Conservation (phyloP, 192 early-diverging fungal species). For the Podila epigama region DNA sequence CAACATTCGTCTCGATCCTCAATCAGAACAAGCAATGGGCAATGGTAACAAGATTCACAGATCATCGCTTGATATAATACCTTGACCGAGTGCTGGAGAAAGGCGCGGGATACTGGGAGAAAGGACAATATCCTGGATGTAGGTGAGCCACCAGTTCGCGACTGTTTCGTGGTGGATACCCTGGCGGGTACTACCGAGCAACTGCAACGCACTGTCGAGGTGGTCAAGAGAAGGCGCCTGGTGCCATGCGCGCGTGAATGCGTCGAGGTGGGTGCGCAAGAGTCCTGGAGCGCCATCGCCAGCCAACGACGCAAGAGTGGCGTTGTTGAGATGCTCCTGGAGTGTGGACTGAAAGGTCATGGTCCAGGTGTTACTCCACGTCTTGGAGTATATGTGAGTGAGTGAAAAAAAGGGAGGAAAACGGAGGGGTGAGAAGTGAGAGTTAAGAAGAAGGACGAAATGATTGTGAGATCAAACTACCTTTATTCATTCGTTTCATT, state of each 20-base stretch:
- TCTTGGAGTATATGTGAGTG: no score
- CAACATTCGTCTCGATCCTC: neutral
- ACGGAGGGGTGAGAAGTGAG: no score
- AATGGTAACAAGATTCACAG: neutral
- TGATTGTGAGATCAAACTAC: no score
- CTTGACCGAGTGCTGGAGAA: slow-evolving; percentile 18
- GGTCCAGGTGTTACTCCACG: neutral
- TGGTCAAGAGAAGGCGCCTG: slow-evolving; percentile 33
- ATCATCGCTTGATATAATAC: neutral
- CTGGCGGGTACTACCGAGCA: slow-evolving; percentile 11
- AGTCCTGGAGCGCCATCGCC: no score
- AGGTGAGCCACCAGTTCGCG: slow-evolving; percentile 30
- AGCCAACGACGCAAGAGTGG: slow-evolving; percentile 18
- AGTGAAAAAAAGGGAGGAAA: no score
- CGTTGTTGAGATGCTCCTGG: slow-evolving; percentile 36
- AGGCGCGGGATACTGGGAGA: slow-evolving; percentile 7
- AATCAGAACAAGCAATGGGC: neutral
- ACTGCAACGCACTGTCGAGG: slow-evolving; percentile 17
- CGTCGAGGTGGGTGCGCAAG: slow-evolving; percentile 22
- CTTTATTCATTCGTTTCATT: no score
- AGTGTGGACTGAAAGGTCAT: slow-evolving; percentile 35
- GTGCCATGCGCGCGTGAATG: slow-evolving; percentile 41
- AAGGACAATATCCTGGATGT: slow-evolving; percentile 19
- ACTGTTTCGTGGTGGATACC: slow-evolving; percentile 6
- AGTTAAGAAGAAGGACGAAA: no score